Conservation (phyloP, 208 protist genomes). For the Acanthamoeba lenticulata region DNA sequence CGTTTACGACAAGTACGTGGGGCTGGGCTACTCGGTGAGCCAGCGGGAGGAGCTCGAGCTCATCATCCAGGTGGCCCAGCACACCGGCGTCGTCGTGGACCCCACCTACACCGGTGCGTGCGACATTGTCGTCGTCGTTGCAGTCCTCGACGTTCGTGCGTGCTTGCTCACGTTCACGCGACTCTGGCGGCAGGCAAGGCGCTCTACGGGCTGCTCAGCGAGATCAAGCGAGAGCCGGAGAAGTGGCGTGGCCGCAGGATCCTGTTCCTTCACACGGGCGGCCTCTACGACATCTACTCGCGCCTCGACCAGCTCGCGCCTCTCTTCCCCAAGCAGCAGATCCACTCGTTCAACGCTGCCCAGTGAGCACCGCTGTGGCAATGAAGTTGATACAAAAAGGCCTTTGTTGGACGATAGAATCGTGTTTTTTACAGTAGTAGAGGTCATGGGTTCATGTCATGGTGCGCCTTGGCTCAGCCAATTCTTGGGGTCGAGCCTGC, state of each 20-base stretch:
- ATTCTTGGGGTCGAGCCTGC: too few species aligned
- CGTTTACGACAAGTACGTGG: slow-evolving; percentile 29
- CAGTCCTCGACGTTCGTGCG: neutral
- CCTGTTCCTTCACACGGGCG: slow-evolving; percentile 67
- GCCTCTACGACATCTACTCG: slow-evolving; percentile 44
- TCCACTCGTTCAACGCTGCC: too few species aligned
- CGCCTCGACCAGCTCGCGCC: slow-evolving; percentile 18
- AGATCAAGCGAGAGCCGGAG: neutral
- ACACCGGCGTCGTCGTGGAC: slow-evolving; percentile 74
- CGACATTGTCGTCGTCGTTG: neutral
- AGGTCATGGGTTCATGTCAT: too few species aligned
- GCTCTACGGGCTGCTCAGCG: neutral
- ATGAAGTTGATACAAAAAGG: too few species aligned
- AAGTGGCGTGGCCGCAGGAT: neutral
- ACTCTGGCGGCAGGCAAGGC: neutral
- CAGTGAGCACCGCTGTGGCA: too few species aligned
- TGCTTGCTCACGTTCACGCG: neutral
- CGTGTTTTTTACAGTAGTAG: too few species aligned
- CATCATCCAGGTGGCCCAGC: neutral
- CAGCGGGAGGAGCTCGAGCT: slow-evolving; percentile 55
- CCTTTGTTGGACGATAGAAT: too few species aligned
- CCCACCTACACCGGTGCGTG: slow-evolving; percentile 71
- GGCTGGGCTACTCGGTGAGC: slow-evolving; percentile 67
- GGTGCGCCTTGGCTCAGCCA: too few species aligned
- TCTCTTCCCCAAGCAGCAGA: slow-evolving; percentile 30